Base-by-base conservation (phyloP, 768 basidiomycete genomes). In the Boletellus emodensis region DNA sequence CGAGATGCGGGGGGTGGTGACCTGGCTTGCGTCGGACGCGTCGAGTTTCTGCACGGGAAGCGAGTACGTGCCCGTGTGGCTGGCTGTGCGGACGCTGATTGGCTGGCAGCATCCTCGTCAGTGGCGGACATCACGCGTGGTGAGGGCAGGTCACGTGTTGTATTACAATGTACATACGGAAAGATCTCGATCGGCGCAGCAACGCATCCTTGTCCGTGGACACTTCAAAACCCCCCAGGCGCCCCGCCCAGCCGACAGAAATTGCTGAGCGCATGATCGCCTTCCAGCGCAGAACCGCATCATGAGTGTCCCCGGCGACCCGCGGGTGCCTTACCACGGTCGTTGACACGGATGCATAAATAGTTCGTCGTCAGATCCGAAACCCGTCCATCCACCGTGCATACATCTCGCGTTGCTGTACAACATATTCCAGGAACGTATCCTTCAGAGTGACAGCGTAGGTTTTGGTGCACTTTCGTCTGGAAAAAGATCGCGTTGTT, bases 31-130 rank as follows among this genome's bases (percentile, higher is more conserved):
- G 24, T 82, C 80, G 55, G 85, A 88, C 51, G 86, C 87, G 41
- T 85, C 84, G 4, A 85, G 79, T 28, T 90, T 84, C 63, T 87
- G 85, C 60, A 90, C 88, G 0, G 86, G 87, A 1, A 87, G 86
- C 84, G 87, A 89, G 86, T 89, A 59, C 46, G 85, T 81, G 3
- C 9, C 2, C 9, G 30, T 1, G 2, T 2, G 11, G 0, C 0
- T 15, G 3, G 4, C 3, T 32, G 3, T 14, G 1, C 8, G 5
- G 6, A 30, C 11, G 41, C 42, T 45, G 37, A 34, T 30, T 39
- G 20, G 35, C 0, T 14, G 1, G 18, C 39, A 67, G 66, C 15
- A 68, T 68, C 42, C 17, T 68, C 20, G 66, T 68, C 45, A 66
- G 60, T 11, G 67, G 68, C 0, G 68, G 68, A 0, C 64, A 68